A percentile compares a stretch with the other conserved stretches of the same genome.
Conservation (phyloP, 2,329 filamentous ascomycete genomes). For the Colletotrichum liriopes region DNA sequence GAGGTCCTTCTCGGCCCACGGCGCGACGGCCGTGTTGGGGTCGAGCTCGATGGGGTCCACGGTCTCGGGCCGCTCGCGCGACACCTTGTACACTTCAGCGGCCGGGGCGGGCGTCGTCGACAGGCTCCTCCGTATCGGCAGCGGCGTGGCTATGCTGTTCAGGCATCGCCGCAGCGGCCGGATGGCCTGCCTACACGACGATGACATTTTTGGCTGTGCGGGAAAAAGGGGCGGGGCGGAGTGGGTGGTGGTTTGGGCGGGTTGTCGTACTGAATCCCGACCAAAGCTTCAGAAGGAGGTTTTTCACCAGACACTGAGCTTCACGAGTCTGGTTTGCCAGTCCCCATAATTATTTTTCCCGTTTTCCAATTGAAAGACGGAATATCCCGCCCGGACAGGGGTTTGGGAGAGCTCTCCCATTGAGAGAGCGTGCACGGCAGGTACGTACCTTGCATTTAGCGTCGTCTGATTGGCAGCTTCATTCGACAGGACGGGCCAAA, state of each 20-base stretch:
- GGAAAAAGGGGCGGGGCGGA: constrained; percentile 5
- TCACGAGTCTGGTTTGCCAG: constrained; percentile 34
- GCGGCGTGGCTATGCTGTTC: constrained; percentile 56
- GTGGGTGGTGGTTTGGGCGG: constrained; percentile 17
- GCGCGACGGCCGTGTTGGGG: constrained; percentile 77
- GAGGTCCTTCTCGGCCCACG: constrained; percentile 76
- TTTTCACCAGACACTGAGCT: constrained; percentile 31
- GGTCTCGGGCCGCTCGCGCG: constrained; percentile 42
- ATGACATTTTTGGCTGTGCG: constrained; percentile 60
- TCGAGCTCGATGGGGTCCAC: constrained; percentile 66
- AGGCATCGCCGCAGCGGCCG: constrained; percentile 71
- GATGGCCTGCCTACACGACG: constrained; percentile 71
- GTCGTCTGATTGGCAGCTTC: constrained; percentile 35
- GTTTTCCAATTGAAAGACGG: constrained; percentile 40
- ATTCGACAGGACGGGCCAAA: constrained; percentile 39
- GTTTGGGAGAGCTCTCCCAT: constrained; percentile 14
- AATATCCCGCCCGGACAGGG: constrained; percentile 41
- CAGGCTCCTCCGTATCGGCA: constrained; percentile 47
- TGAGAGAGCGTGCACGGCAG: constrained; percentile 2
- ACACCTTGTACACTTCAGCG: constrained; percentile 48
- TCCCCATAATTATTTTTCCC: constrained; percentile 42
- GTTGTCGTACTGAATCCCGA: constrained; percentile 15
- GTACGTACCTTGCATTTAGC: constrained; percentile 29
- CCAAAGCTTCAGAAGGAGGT: constrained; percentile 24
- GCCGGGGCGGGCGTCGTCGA: constrained; percentile 54